Percentiles rank a stretch among this genome's conserved stretches.
Conservation (phyloP, 2,329 filamentous ascomycete species). For the Diplodia scrobiculata region DNA sequence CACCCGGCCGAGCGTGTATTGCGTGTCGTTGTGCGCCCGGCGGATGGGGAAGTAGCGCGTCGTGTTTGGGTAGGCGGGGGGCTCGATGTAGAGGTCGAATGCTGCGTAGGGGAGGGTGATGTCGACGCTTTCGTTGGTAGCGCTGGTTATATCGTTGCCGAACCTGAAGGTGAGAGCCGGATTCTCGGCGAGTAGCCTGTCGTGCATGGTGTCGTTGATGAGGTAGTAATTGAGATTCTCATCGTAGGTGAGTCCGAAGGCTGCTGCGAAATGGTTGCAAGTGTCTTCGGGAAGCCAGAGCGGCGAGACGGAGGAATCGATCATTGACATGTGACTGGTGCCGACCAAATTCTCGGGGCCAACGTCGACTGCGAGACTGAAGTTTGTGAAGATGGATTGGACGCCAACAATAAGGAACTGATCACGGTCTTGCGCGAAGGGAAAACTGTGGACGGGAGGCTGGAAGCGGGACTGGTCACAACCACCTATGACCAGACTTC, state of each 20-base stretch:
- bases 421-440: background rate
- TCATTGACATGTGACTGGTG: too few species aligned
- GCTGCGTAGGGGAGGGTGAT: conserved; percentile 2
- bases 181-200: conserved; percentile 35
- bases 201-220: conserved; percentile 44
- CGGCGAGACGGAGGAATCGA: background rate
- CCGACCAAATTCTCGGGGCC: too few species aligned
- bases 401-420: background rate
- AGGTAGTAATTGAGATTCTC: conserved; percentile 48
- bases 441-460: conserved; percentile 35
- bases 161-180: too few species aligned
- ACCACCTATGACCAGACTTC: conserved; percentile 48
- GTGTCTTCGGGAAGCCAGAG: conserved; percentile 38
- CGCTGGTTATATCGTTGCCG: too few species aligned
- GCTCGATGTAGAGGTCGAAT: background rate
- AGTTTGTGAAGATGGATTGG: background rate
- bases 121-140: background rate
- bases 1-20: conserved; percentile 37
- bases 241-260: conserved; percentile 47
- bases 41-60: conserved; percentile 44
- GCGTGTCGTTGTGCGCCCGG: conserved; percentile 40
- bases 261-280: conserved; percentile 46
- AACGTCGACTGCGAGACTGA: too few species aligned
- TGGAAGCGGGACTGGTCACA: conserved; percentile 47
- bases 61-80: background rate